Evolutionary conservation across 148 eudicot genomes (phyloP).

Genomic region (Dysphania ambrosioides): DNA sequence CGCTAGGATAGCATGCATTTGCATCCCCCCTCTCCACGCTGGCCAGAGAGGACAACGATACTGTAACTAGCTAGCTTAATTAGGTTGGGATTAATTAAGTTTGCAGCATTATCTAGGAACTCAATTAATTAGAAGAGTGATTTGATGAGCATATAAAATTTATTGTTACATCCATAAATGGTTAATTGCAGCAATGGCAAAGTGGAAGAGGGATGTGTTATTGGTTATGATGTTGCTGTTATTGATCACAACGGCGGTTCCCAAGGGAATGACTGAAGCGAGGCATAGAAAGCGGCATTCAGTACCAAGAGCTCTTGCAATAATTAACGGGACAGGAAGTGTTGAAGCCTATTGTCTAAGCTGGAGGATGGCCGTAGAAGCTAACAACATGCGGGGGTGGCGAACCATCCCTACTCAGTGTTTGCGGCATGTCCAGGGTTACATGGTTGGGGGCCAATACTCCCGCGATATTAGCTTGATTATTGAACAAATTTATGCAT

Average conservation of each 20-base stretch:
- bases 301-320: not conserved
- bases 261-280: not conserved
- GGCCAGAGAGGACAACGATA: no score
- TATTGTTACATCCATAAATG: no score
- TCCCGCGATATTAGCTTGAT: conserved; percentile 45
- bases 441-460: conserved; percentile 76
- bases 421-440: conserved; percentile 44
- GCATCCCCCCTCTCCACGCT: no score
- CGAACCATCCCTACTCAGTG: conserved; percentile 63
- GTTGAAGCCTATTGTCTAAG: conserved; percentile 55
- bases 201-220: conserved; percentile 17
- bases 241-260: not conserved
- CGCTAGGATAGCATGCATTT: no score
- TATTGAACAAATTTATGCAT: conserved; percentile 39
- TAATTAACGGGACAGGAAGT: not conserved
- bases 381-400: conserved; percentile 65
- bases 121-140: no score
- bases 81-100: no score
- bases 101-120: no score
- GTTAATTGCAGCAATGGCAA: conserved; percentile 21
- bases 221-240: conserved; percentile 8
- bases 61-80: no score
- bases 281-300: conserved; percentile 5
- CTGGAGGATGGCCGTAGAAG: conserved; percentile 81
- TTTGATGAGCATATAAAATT: no score